Percentiles rank a stretch among this genome's conserved stretches.
phyloP scores from a whole-genome alignment of 179 eudicot genomes.

The Actinidia chinensis region DNA sequence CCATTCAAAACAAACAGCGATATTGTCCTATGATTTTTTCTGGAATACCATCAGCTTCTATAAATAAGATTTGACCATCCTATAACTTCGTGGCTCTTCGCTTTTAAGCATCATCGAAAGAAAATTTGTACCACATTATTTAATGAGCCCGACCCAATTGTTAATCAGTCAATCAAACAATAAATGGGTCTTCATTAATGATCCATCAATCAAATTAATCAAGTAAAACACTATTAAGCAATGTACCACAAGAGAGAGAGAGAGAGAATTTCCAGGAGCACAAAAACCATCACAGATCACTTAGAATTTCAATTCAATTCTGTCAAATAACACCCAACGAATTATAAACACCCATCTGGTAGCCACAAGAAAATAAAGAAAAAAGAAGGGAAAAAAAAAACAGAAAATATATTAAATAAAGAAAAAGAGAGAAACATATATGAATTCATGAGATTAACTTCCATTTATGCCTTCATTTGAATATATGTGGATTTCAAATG shows the following conservation, averaged over 20 bases:
- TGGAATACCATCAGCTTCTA: neutral
- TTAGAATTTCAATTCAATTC: neutral
- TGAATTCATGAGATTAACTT: neutral
- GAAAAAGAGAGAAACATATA: neutral
- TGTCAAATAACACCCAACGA: neutral
- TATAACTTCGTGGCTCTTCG: neutral
- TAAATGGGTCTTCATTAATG: neutral
- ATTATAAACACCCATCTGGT: neutral
- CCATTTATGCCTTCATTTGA: neutral
- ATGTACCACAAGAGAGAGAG: too few species aligned
- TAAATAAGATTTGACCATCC: too few species aligned
- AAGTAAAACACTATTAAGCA: neutral
- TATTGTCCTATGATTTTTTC: neutral
- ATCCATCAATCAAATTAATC: neutral
- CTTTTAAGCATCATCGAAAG: neutral
- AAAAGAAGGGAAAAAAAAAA: neutral
- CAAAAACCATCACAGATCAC: neutral
- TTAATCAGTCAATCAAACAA: too few species aligned
- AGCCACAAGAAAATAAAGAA: neutral
- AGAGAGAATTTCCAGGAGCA: neutral
- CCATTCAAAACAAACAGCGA: too few species aligned
- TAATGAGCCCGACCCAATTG: too few species aligned
- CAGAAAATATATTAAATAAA: neutral
- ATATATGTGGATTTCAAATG: too few species aligned
- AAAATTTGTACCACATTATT: too few species aligned